phyloP scores from a whole-genome alignment of 2,329 filamentous ascomycete genomes.

The Hirsutella rhossiliensis region DNA sequence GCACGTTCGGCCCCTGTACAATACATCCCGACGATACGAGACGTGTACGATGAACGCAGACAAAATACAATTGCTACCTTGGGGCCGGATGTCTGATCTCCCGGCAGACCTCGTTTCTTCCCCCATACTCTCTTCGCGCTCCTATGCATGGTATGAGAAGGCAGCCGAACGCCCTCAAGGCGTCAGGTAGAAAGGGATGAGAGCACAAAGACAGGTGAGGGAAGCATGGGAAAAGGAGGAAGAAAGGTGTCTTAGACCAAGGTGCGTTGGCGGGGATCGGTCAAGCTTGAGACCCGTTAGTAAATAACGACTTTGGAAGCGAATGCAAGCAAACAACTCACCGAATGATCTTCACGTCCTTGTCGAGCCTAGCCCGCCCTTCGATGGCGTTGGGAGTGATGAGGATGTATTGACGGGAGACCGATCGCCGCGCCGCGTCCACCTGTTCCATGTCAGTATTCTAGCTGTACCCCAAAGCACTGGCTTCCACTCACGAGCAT shows the following conservation, averaged over 20 bases:
- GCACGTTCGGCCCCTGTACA: not conserved
- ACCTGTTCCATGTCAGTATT: constrained; percentile 39
- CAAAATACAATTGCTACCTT: too few species aligned
- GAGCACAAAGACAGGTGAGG: too few species aligned
- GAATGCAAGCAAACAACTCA: constrained; percentile 20
- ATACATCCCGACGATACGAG: not conserved
- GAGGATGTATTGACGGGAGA: constrained; percentile 89
- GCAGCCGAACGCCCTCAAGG: too few species aligned
- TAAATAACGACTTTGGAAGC: not conserved
- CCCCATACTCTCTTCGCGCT: too few species aligned
- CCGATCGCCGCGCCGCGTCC: constrained; percentile 67
- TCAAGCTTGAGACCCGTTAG: constrained; percentile 28
- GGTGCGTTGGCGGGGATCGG: constrained; percentile 45
- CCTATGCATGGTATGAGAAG: too few species aligned
- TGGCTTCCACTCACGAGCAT: constrained; percentile 59
- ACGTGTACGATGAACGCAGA: too few species aligned
- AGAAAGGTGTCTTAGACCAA: constrained; percentile 14
- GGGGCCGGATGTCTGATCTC: too few species aligned
- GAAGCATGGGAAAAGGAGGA: not conserved
- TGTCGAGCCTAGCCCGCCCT: constrained; percentile 40
- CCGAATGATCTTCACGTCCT: constrained; percentile 71
- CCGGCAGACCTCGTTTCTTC: too few species aligned
- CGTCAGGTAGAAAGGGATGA: not conserved
- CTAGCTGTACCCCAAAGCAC: not conserved
- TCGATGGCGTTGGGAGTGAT: constrained; percentile 87